These are phyloP conservation scores for Aspergillus neoniger DNA, from an alignment of 2,329 filamentous ascomycete species.

Conservation along the genomic window DNA sequence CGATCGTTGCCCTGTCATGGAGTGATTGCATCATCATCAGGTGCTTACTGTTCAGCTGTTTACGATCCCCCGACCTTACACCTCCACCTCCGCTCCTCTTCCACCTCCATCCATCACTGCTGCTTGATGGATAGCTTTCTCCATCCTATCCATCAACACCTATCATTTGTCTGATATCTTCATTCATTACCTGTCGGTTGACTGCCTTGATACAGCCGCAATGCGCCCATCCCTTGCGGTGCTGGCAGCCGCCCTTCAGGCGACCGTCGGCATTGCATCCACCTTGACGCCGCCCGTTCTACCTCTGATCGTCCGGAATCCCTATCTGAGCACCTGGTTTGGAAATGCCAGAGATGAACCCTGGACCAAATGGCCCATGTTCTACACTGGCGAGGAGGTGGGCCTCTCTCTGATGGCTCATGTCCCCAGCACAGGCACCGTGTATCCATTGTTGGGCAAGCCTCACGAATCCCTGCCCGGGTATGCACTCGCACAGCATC, in stretches of 20 bases:
- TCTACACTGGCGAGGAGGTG: constrained; percentile 72
- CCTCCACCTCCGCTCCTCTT: neutral
- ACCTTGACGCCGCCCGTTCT: constrained; percentile 64
- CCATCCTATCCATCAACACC: neutral
- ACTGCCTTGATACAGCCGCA: neutral
- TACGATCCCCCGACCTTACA: too few relatives aligned
- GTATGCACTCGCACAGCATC: constrained; percentile 28
- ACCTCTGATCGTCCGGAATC: constrained; percentile 73
- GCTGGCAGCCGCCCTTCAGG: constrained; percentile 43
- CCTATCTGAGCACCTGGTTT: constrained; percentile 77
- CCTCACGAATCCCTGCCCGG: constrained; percentile 64
- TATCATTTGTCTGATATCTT: neutral
- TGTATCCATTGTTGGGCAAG: constrained; percentile 66
- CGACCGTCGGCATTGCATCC: constrained; percentile 50
- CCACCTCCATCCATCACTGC: neutral
- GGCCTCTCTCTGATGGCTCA: constrained; percentile 66
- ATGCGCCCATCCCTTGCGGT: constrained; percentile 38
- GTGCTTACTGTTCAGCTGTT: neutral
- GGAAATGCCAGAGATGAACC: constrained; percentile 71
- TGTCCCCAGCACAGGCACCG: constrained; percentile 59
- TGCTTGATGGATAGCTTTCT: neutral
- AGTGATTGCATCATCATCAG: constrained; percentile 21
- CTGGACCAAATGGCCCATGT: constrained; percentile 85
- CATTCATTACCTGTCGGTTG: neutral
- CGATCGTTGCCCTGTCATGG: constrained; percentile 2